Evolutionary conservation across 192 early-diverging fungal species (phyloP), one percentile per base, ranked within the genome.

Genomic region (Funneliformis mosseae): DNA sequence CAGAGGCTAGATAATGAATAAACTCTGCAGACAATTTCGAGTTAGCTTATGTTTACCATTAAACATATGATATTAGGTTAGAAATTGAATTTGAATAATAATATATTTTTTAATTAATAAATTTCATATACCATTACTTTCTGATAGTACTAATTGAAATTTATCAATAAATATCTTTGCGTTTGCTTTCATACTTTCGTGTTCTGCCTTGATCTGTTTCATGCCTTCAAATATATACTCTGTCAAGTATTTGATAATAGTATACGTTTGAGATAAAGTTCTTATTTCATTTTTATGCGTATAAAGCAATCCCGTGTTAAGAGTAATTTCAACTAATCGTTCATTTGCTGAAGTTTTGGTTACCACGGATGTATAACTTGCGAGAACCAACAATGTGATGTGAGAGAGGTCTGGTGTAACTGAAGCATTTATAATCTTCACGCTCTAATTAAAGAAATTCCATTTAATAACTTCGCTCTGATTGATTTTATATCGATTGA

Each of bases 221-320:
- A 78, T 9, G 23, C 77, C 77, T 55, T 78, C 43, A n/a, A 69
- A 59, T 41, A 79, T 71, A 42, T 79, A 79, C 50, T 71, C 60
- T 9, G 41, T 71, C 39, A 79, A 59, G 39, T 38, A 79, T 60
- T 79, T 79, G 8, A 71, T 79, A 39, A 45, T 45, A 42, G 78
- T 79, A 46, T 79, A 79, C 7, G 67, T 27, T 60, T 79, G 78
- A 38, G 78, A 79, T 41, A 81, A 72, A 43, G 46, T 61, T 23
- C 75, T 45, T n/a, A 81, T 81, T 70, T 81, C 63, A 71, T 33
- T 27, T 77, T 81, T 81, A 27, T 50, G 74, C 14, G 81, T 69
- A 48, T 81, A 61, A 18, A 81, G 59, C 45, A 76, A 77, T 12
- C 76, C 67, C 4, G 81, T 81, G 23, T 78, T 68, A 60, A 81